Evolutionary conservation across 306 rosid species (phyloP), one percentile per base, ranked within the genome.

Genomic region (Cucurbita moschata): DNA sequence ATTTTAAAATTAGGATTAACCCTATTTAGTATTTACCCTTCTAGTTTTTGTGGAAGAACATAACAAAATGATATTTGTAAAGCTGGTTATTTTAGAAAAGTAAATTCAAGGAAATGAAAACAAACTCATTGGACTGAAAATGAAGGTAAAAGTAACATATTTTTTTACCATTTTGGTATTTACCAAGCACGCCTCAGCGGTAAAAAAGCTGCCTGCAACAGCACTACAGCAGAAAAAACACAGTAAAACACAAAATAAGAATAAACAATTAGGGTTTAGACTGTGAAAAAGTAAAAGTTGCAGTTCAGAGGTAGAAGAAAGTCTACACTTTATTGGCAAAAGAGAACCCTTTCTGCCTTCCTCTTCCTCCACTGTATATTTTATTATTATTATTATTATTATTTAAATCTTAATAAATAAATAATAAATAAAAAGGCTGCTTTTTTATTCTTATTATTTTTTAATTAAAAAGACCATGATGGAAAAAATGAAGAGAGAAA

Each of bases 111-210:
- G 7, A 54, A 18, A 54, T 14, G 6, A 12, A 12, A 30, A 14
- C 4, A 0, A 30, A 54, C 59, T 35, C 1, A 10, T 35, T 6
- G 14, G 26, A 21, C 0, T 23, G 5, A 13, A 50, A 16, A 54
- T 0, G 30, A 59, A 14, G 67, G 67, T 61, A 61, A 61, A 61
- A 58, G 16, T 58, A 14, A 58, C 6, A 10, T 21, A 1, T 2
- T 60, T 61, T 61, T 61, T 61, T 61, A 14, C 43, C 67, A 18
- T 8, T 30, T 19, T 67, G 19, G 11, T 21, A 67, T 67, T 67
- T 67, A 46, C 55, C 72, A 46, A 67, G 72, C 72, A 67, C 72
- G 72, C 72, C 72, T 67, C 16, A 6, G 0, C 72, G 12, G 39
- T 44, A 67, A 26, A 21, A 26, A 67, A 23, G 72, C 72, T 67